phyloP scores from a whole-genome alignment of 768 basidiomycete genomes.

The Rhodocollybia butyracea region DNA sequence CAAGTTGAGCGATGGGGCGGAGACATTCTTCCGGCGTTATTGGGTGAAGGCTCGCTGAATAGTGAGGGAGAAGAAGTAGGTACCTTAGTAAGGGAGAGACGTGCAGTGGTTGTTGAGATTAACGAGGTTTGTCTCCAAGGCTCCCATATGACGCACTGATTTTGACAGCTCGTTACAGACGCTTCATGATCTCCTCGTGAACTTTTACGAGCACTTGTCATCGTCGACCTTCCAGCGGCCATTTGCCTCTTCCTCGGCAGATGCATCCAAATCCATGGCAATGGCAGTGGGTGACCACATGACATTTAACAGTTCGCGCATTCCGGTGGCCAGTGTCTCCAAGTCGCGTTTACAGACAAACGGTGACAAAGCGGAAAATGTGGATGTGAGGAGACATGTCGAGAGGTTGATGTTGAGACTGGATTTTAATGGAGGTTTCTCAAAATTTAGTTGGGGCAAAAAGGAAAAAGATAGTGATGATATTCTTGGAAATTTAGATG shows the following conservation, averaged over 20 bases:
- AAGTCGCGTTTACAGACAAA: constrained; percentile 43
- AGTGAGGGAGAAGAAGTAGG: constrained; percentile 59
- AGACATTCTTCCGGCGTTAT: constrained; percentile 78
- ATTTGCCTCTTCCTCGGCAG: constrained; percentile 45
- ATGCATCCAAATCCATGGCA: constrained; percentile 68
- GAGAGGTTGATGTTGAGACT: constrained; percentile 79
- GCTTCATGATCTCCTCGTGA: constrained; percentile 60
- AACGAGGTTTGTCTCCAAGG: constrained; percentile 55
- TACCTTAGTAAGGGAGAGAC: constrained; percentile 68
- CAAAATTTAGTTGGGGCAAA: constrained; percentile 38
- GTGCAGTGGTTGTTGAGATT: constrained; percentile 67
- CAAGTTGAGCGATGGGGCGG: constrained; percentile 92
- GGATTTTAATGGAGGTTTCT: constrained; percentile 82
- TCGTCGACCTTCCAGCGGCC: constrained; percentile 74
- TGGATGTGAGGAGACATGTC: constrained; percentile 72
- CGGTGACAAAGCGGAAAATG: constrained; percentile 51
- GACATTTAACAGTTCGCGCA: constrained; percentile 42
- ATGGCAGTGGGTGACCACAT: constrained; percentile 51
- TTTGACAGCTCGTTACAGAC: constrained; percentile 40
- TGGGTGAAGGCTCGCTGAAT: constrained; percentile 76
- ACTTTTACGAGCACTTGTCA: constrained; percentile 81
- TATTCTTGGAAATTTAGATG: constrained; percentile 29
- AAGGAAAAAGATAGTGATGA: constrained; percentile 26
- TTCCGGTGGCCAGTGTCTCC: neutral
- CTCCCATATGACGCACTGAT: neutral